phyloP scores from a whole-genome alignment of 1,139 yeast genomes.

The Pichia inconspicua region DNA sequence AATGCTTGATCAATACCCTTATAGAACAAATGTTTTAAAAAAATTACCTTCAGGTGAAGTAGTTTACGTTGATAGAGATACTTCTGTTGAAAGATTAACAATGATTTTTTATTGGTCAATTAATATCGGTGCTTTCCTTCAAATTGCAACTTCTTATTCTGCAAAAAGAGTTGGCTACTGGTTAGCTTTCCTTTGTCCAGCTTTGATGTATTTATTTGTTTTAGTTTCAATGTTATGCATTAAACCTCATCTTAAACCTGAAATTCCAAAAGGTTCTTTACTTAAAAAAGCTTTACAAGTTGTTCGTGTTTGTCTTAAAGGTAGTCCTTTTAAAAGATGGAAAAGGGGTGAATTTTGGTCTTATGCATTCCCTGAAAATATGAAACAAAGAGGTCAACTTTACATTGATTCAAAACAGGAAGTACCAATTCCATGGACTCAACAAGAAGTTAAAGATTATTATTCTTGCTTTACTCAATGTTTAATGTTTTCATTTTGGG shows the following conservation, averaged over 20 bases:
- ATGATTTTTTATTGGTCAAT: slow-evolving; percentile 74
- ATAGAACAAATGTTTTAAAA: slow-evolving; percentile 51
- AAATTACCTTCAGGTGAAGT: slow-evolving; percentile 56
- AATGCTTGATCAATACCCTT: slow-evolving; percentile 42
- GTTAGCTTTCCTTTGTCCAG: slow-evolving; percentile 63
- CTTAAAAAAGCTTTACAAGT: slow-evolving; percentile 39
- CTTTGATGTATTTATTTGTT: slow-evolving; percentile 33
- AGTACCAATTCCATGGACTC: slow-evolving; percentile 36
- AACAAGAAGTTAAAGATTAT: slow-evolving; percentile 56
- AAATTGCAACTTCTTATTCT: slow-evolving; percentile 68
- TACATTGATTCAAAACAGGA: slow-evolving; percentile 23
- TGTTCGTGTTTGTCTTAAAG: slow-evolving; percentile 33
- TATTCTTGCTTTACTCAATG: slow-evolving; percentile 51
- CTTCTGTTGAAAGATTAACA: slow-evolving; percentile 67
- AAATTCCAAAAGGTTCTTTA: slow-evolving; percentile 41
- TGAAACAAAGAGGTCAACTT: slow-evolving; percentile 35
- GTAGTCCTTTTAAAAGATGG: slow-evolving; percentile 37
- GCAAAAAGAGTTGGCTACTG: slow-evolving; percentile 67
- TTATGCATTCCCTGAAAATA: slow-evolving; percentile 44
- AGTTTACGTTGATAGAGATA: slow-evolving; percentile 64
- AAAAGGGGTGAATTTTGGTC: slow-evolving; percentile 43
- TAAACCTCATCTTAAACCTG: slow-evolving; percentile 28
- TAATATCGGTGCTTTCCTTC: slow-evolving; percentile 71
- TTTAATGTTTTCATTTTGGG: slow-evolving; percentile 51
- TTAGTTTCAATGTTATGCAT: slow-evolving; percentile 14